Evolutionary conservation across 1,284 basidiomycete species (phyloP).

Genomic region (Trichosporon inkin): DNA sequence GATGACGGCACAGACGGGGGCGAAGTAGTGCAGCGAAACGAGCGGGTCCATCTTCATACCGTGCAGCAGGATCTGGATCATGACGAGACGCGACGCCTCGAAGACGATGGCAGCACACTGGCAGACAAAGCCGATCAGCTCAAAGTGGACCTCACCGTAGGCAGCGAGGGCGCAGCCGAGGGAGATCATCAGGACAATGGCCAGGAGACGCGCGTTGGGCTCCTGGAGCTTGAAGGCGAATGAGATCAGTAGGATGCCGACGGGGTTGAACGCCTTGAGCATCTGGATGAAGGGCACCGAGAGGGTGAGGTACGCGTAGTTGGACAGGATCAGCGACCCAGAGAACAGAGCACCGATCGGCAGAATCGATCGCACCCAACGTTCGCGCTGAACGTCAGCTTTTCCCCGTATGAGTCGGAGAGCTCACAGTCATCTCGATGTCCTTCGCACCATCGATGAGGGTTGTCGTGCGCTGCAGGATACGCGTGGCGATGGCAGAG

Average conservation of each 20-base stretch:
- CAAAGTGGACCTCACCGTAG: constrained; percentile 25
- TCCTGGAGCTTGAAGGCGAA: constrained; percentile 87
- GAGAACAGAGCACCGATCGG: constrained; percentile 92
- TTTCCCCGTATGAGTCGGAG: not conserved
- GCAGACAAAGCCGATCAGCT: constrained; percentile 72
- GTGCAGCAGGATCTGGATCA: constrained; percentile 93
- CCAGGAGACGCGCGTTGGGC: constrained; percentile 69
- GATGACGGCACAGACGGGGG: constrained; percentile 88
- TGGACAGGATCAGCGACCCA: constrained; percentile 83
- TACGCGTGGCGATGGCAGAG: constrained; percentile 81
- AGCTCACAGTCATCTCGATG: constrained; percentile 66
- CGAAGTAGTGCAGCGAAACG: constrained; percentile 92
- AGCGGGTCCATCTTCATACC: constrained; percentile 97
- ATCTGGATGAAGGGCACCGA: constrained; percentile 94
- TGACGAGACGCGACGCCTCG: constrained; percentile 67
- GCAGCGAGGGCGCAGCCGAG: constrained; percentile 75
- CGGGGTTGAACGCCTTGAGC: constrained; percentile 98
- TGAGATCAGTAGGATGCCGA: constrained; percentile 90
- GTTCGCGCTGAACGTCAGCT: constrained; percentile 54
- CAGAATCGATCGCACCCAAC: constrained; percentile 81
- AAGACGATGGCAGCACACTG: constrained; percentile 72
- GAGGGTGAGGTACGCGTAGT: constrained; percentile 89
- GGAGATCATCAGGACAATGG: constrained; percentile 78
- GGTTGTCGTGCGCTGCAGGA: constrained; percentile 80
- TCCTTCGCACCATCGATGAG: constrained; percentile 87